Base-by-base conservation (phyloP, 129 eudicot species). In the Pseudognaphalium luteoalbum region DNA sequence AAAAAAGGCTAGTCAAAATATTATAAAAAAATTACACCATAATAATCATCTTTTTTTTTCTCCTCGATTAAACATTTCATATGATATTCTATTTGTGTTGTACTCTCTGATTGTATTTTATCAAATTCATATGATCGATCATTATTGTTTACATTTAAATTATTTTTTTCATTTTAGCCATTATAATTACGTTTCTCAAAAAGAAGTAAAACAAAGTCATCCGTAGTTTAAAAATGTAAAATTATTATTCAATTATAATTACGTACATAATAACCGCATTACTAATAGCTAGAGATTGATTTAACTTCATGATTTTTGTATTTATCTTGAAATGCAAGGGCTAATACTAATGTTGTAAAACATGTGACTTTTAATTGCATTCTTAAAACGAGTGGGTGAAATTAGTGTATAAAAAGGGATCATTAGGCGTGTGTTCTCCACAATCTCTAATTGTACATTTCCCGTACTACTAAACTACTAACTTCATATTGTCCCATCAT, bases 371-470 rank as follows among this genome's bases (percentile, higher is more conserved):
- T 30, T 56, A 33, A 21, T 73, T 20, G 6, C n/a, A 7, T 25
- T 60, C 19, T 41, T 32, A 28, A 25, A 28, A 7, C 9, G 9
- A 47, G 6, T 22, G 15, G 7, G 62, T 34, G 52, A 47, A 63
- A 9, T 66, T 76, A 9, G 77, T 60, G 70, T 78, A 79, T 79
- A 79, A 79, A 52, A 70, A 79, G 73, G 83, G 60, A 51, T 7
- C 59, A 25, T 17, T 39, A 64, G 78, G 83, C 83, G 78, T 79
- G 83, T 79, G 83, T 51, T 51, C 76, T 78, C 77, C 77, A 78
- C 82, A 78, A 61, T 47, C 1, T 64, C 65, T 50, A 35, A 19
- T 64, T 75, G 28, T 11, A 25, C 9, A 52, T 35, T 42, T 69
- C 73, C 20, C 73, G 12, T 19, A 57, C 62, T 47, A 47, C 54